Evolutionary conservation across 495 filamentous ascomycete genomes (phyloP).

Genomic region (Xylaria cubensis): DNA sequence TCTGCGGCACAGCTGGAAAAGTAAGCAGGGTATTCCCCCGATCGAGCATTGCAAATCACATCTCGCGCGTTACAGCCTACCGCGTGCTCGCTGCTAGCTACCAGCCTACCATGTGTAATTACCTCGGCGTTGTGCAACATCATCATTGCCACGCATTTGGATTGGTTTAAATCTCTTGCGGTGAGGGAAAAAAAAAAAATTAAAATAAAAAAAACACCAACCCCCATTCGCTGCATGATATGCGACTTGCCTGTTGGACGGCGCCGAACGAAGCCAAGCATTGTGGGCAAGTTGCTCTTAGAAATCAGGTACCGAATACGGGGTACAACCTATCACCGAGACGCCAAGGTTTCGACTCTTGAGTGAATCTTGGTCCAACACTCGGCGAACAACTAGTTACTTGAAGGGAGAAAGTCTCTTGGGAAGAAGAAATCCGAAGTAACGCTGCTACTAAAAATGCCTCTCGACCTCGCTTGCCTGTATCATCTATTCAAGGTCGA

Average conservation of each 20-base stretch:
- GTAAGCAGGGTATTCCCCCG: slow-evolving; percentile 1
- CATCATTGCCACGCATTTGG: background rate
- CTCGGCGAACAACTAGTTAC: background rate
- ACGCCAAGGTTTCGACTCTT: background rate
- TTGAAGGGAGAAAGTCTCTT: no score
- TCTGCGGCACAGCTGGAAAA: slow-evolving; percentile 8
- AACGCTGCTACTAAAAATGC: background rate
- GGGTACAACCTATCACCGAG: slow-evolving; percentile 1
- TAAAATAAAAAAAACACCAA: no score
- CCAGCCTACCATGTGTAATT: background rate
- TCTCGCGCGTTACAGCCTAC: background rate
- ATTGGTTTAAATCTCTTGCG: slow-evolving; percentile 22
- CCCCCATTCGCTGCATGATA: slow-evolving; percentile 17
- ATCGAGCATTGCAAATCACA: slow-evolving; percentile 12
- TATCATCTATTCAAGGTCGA: slow-evolving; percentile 5
- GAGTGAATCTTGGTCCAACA: slow-evolving; percentile 11
- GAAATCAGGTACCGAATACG: slow-evolving; percentile 5
- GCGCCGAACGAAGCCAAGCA: slow-evolving; percentile 11
- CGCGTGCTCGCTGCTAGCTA: background rate
- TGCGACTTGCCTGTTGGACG: slow-evolving; percentile 15
- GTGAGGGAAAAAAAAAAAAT: slow-evolving; percentile 1
- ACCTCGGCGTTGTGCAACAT: background rate
- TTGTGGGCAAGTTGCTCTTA: slow-evolving; percentile 5
- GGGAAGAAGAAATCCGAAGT: background rate
- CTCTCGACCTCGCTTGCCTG: slow-evolving; percentile 9